A percentile compares a stretch with the other conserved stretches of the same genome.
Evolutionary conservation across 1,284 basidiomycete genomes (phyloP).

Genomic region (Xerocomus minutiporus): DNA sequence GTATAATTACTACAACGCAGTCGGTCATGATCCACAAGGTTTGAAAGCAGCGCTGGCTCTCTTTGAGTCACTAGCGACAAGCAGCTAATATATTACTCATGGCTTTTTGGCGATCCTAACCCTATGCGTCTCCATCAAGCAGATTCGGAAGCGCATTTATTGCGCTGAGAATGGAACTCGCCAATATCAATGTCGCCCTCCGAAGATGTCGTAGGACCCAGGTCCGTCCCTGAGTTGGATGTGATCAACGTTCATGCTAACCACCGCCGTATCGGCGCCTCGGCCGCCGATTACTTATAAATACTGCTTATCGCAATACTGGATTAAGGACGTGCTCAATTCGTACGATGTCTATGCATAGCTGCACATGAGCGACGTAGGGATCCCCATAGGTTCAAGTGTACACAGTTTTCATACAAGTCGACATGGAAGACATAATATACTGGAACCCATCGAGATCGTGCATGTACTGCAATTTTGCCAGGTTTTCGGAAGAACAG

Average conservation of each 20-base stretch:
- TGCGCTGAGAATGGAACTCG: too few relatives aligned
- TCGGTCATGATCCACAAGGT: not conserved
- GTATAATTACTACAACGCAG: not conserved
- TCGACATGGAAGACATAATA: too few relatives aligned
- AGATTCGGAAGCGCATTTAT: not conserved
- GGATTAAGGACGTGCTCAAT: too few relatives aligned
- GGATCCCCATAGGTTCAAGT: not conserved
- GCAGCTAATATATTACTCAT: not conserved
- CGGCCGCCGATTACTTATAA: not conserved
- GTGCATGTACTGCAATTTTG: not conserved
- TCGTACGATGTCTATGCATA: too few relatives aligned
- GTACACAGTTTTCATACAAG: too few relatives aligned
- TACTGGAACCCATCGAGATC: not conserved
- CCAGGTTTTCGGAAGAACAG: not conserved
- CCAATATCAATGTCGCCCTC: too few relatives aligned
- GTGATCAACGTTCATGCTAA: not conserved
- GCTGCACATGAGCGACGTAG: too few relatives aligned
- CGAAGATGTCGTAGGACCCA: too few relatives aligned
- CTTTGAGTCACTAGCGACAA: not conserved
- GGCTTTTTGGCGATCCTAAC: not conserved
- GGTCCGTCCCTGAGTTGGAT: not conserved
- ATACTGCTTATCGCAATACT: not conserved
- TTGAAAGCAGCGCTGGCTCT: not conserved
- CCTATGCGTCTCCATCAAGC: not conserved
- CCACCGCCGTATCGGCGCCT: not conserved